Conservation (phyloP, 2,329 filamentous ascomycete species). For the Talaromyces verruculosus region DNA sequence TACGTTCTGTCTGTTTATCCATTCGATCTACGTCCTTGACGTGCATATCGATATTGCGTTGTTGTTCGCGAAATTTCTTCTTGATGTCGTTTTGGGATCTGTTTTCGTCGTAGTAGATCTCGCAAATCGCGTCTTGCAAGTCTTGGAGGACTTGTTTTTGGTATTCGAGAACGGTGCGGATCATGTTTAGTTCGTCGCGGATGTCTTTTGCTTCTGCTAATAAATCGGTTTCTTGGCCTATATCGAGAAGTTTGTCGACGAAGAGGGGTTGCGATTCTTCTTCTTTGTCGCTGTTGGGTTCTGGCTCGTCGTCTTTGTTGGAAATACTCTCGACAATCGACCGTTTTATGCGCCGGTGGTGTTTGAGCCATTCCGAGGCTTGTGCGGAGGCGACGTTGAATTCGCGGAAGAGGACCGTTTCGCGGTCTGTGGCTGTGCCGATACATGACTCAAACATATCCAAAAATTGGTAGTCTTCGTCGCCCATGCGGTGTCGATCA, state of each 20-base stretch:
- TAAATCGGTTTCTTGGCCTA: slow-evolving; percentile 60
- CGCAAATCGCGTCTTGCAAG: slow-evolving; percentile 38
- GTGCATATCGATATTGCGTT: slow-evolving; percentile 58
- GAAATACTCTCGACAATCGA: slow-evolving; percentile 29
- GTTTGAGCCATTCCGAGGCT: slow-evolving; percentile 56
- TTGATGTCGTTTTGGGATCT: slow-evolving; percentile 51
- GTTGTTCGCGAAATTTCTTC: slow-evolving; percentile 57
- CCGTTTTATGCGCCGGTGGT: slow-evolving; percentile 47
- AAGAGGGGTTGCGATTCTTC: slow-evolving; percentile 48
- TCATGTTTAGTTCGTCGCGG: slow-evolving; percentile 65
- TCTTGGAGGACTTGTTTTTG: slow-evolving; percentile 39
- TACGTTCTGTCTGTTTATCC: slow-evolving; percentile 61
- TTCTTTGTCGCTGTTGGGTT: slow-evolving; percentile 25
- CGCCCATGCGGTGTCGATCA: slow-evolving; percentile 57
- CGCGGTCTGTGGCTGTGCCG: slow-evolving; percentile 53
- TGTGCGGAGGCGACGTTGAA: slow-evolving; percentile 61
- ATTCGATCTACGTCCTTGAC: slow-evolving; percentile 63
- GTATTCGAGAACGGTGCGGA: slow-evolving; percentile 45
- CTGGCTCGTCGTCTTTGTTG: slow-evolving; percentile 4
- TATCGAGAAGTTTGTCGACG: slow-evolving; percentile 49
- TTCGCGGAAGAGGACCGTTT: slow-evolving; percentile 59
- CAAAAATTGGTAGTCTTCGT: slow-evolving; percentile 63
- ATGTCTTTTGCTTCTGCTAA: slow-evolving; percentile 67
- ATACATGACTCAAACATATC: slow-evolving; percentile 68
- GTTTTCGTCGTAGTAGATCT: slow-evolving; percentile 37